Conservation (phyloP, 768 basidiomycete species). For the Hypholoma fasciculare region DNA sequence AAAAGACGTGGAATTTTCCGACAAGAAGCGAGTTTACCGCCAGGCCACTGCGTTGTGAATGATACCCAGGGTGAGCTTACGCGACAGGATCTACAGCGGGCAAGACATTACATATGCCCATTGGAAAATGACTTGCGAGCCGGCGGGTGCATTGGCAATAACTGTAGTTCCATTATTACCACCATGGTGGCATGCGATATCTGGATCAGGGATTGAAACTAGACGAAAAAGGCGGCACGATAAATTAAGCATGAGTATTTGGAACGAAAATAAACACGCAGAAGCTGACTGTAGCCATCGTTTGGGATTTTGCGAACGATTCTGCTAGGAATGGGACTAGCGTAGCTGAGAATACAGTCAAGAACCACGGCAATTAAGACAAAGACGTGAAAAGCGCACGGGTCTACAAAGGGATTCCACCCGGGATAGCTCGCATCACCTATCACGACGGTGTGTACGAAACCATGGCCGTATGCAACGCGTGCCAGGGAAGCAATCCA, state of each 20-base stretch:
- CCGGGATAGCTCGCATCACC: slow-evolving; percentile 32
- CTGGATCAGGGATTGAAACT: slow-evolving; percentile 26
- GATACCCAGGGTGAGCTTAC: slow-evolving; percentile 6
- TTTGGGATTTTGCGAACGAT: slow-evolving; percentile 34
- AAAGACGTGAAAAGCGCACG: slow-evolving; percentile 23
- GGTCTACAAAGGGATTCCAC: slow-evolving; percentile 40
- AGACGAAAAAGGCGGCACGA: not conserved
- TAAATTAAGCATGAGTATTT: not conserved
- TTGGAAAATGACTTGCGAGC: slow-evolving; percentile 41
- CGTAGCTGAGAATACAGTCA: slow-evolving; percentile 22
- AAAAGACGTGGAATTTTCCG: not conserved
- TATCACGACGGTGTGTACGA: slow-evolving; percentile 30
- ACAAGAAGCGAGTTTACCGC: slow-evolving; percentile 24
- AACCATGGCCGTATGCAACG: slow-evolving; percentile 32
- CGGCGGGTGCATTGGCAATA: slow-evolving; percentile 37
- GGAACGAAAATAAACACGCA: slow-evolving; percentile 9
- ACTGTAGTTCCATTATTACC: slow-evolving; percentile 37
- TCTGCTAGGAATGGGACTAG: slow-evolving; percentile 22
- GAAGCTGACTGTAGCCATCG: slow-evolving; percentile 29
- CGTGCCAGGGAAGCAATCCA: slow-evolving; percentile 18
- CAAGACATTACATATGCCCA: slow-evolving; percentile 34
- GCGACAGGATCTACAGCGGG: slow-evolving; percentile 1
- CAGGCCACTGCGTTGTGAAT: slow-evolving; percentile 32
- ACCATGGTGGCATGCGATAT: slow-evolving; percentile 44
- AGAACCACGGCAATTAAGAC: not conserved